Evolutionary conservation across 192 early-diverging fungal species (phyloP), one percentile per base, ranked within the genome.

Genomic region (Helicostylum pulchrum): DNA sequence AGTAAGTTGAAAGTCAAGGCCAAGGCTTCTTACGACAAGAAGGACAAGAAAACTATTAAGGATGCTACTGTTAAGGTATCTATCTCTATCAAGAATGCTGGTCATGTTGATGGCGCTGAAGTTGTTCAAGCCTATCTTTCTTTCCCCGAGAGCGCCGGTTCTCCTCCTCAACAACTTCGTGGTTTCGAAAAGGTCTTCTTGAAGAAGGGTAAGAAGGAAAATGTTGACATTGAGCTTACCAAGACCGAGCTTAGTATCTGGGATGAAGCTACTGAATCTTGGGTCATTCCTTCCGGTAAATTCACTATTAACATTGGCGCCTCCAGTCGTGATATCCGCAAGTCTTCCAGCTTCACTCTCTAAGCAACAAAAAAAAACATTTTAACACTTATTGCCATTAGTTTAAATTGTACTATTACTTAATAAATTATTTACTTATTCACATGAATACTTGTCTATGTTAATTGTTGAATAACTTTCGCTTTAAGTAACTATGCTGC

Each of bases 271-370:
- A n/a, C 4, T 8, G 31, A 65, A 7, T 50, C 66, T 36, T 90
- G 83, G 83, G 61, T 53, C 7, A 45, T 78, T 34, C 71, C 85
- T 7, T 12, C 17, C 19, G 87, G 87, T 34, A 48, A 64, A 10
- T 89, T 79, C 64, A 60, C 23, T 12, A 52, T 89, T n/a, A 47
- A 60, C 21, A 67, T 88, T 32, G 87, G 87, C 30, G 79, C 85
- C 49, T 76, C 70, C 34, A 70, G 67, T 52, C 63, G 77, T 12
- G 85, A 88, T 63, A 74, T 88, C 15, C 61, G 72, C 19, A 42
- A 51, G 4, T 46, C 61, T 21, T 34, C 32, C 6, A 59, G 36
- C 36, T 39, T 39, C 9, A 39, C 36, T 39, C 36, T 39, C 9
- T 39, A 39, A 39, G 9, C 9, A 9, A 39, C 9, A 0, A 39